Percentiles rank a stretch among this genome's conserved stretches.
phyloP scores from a whole-genome alignment of 768 basidiomycete species.

The Auricularia sp. region DNA sequence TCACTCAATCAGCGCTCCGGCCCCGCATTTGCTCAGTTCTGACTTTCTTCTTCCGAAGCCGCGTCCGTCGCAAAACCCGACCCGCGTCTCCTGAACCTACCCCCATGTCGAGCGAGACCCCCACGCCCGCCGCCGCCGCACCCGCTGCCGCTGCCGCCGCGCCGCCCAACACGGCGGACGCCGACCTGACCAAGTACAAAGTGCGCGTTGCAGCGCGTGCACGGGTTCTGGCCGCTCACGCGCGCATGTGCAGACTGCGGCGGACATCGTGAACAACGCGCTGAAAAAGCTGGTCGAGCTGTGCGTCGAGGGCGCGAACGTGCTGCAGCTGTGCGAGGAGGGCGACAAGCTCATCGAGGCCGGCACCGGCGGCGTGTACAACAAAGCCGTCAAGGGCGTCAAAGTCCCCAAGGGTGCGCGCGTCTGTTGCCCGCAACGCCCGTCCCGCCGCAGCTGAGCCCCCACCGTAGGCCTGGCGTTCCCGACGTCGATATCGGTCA shows the following conservation, averaged over 20 bases:
- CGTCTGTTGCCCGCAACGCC: conserved; percentile 3
- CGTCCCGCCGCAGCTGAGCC: background rate
- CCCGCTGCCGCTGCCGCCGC: background rate
- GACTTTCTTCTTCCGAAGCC: background rate
- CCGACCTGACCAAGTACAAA: conserved; percentile 83
- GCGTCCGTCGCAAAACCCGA: background rate
- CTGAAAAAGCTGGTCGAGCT: conserved; percentile 76
- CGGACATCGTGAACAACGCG: conserved; percentile 78
- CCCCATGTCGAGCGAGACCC: background rate
- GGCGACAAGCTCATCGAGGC: conserved; percentile 91
- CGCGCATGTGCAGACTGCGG: conserved; percentile 52
- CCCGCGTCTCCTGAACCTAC: background rate
- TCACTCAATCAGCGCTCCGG: too few species aligned
- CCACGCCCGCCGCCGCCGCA: background rate
- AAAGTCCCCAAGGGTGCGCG: conserved; percentile 75
- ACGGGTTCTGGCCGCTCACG: conserved; percentile 9
- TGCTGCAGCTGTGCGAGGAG: conserved; percentile 83
- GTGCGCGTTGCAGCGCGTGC: conserved; percentile 27
- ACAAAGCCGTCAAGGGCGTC: conserved; percentile 80
- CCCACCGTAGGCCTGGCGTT: conserved; percentile 69
- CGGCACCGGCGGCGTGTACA: conserved; percentile 76
- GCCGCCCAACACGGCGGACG: conserved; percentile 36
- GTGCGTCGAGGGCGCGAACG: conserved; percentile 69
- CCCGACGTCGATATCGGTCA: conserved; percentile 88
- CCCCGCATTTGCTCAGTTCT: too few species aligned